Base-by-base conservation (phyloP, 352 stramenopile species). In the Globisporangium radiosum region DNA sequence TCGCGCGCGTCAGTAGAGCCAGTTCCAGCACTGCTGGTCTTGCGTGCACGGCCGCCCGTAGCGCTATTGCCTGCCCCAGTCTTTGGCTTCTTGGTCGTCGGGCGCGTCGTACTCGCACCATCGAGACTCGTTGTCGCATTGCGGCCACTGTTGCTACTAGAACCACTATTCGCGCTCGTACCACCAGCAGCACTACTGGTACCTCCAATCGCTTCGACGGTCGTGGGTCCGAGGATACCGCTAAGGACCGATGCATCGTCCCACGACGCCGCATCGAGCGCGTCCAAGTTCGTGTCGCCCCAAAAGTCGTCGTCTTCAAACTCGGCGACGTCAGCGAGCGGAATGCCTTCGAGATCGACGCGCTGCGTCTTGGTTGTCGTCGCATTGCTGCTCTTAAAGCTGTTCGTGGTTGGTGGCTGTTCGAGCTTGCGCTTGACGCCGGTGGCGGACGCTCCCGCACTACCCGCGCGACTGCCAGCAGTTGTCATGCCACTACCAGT, bases 271-370 rank as follows among this genome's bases (percentile, higher is more conserved):
- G 85, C 87, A 70, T 95, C 85, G 33, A 95, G 62, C 5, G 80
- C 83, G 62, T 93, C 85, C 52, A 95, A 64, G 62, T 95, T 93
- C 8, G 85, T 93, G 49, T 93, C 81, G 11, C 85, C 85, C 85
- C 85, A 95, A 51, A 95, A 95, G 36, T 78, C 76, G 57, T 93
- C 83, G 53, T 95, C 85, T 47, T 81, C 81, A 58, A 93, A 90
- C 50, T 88, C 83, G 0, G 77, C 79, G 43, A 80, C 69, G 36
- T 92, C 81, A 0, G 79, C 75, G 1, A 94, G 60, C 7, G 84
- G 84, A 47, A 92, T 89, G 2, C 81, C 84, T 52, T 91, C 82
- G 13, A 91, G 71, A 63, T 94, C 81, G 7, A 91, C 70, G 25
- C 81, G 78, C 47, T 88, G 80, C 52, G 90, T 79, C 54, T 94